phyloP scores from a whole-genome alignment of 208 protist species.

The Naegleria gruberi region DNA sequence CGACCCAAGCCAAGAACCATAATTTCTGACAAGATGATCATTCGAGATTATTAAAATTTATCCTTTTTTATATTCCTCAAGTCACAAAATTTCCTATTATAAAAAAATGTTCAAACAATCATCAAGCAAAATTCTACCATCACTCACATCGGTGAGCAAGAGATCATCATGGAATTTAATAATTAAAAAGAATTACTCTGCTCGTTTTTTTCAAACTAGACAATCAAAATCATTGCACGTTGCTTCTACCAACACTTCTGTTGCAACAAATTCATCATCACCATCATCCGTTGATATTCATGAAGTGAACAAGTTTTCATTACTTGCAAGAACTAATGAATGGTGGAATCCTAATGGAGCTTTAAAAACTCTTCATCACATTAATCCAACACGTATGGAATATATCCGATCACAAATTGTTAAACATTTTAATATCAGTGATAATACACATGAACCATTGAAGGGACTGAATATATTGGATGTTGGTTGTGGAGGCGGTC shows the following conservation, averaged over 20 bases:
- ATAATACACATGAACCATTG: slow-evolving; percentile 28
- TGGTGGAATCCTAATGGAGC: slow-evolving; percentile 75
- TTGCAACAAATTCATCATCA: too few relatives aligned
- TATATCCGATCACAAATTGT: slow-evolving; percentile 52
- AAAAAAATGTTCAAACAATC: too few relatives aligned
- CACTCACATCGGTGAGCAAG: too few relatives aligned
- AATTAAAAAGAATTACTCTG: too few relatives aligned
- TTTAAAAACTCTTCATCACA: slow-evolving; percentile 72
- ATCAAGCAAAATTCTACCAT: too few relatives aligned
- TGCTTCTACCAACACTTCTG: neutral
- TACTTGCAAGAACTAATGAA: slow-evolving; percentile 19
- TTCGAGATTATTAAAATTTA: neutral
- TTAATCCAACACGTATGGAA: slow-evolving; percentile 75
- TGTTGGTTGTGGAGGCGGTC: slow-evolving; percentile 78
- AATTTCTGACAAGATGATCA: neutral
- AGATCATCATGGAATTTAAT: too few relatives aligned
- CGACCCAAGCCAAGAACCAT: neutral
- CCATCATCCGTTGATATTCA: neutral
- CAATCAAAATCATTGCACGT: too few relatives aligned
- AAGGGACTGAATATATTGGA: slow-evolving; percentile 62
- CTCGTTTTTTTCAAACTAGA: too few relatives aligned
- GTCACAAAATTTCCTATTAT: too few relatives aligned
- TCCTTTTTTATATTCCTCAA: too few relatives aligned
- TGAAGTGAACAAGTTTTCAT: slow-evolving; percentile 2
- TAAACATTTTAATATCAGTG: neutral